A percentile compares a stretch with the other conserved stretches of the same genome.
phyloP scores from a whole-genome alignment of 495 filamentous ascomycete genomes.

The Xylaria sp. region DNA sequence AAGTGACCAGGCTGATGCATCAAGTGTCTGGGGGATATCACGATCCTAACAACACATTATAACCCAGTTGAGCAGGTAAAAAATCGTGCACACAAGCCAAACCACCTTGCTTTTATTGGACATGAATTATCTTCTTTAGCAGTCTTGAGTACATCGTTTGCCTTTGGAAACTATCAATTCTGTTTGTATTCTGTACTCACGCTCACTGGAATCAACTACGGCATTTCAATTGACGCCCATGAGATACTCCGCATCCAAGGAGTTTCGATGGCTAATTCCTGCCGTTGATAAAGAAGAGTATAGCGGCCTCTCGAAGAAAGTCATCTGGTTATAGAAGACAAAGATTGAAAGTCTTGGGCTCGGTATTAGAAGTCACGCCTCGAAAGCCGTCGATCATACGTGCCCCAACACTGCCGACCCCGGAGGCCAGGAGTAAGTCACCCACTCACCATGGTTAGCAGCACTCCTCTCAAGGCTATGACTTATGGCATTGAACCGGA shows the following conservation, averaged over 20 bases:
- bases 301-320: background rate
- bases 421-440: background rate
- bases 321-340: background rate
- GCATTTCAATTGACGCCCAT: background rate
- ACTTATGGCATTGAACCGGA: background rate
- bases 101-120: background rate
- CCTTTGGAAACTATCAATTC: background rate
- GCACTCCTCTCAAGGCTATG: background rate
- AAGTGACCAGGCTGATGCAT: no score
- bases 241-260: background rate
- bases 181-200: background rate
- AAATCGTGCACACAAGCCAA: background rate
- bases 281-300: background rate
- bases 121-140: background rate
- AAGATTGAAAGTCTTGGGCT: background rate
- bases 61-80: background rate
- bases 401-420: background rate
- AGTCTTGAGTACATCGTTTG: background rate
- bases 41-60: background rate
- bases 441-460: background rate
- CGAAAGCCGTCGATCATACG: background rate
- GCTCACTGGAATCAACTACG: background rate
- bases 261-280: background rate
- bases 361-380: background rate
- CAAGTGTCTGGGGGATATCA: background rate